These are phyloP conservation scores for Ustilago sp. DNA, from an alignment of 1,284 basidiomycete species.

Conservation along the genomic window DNA sequence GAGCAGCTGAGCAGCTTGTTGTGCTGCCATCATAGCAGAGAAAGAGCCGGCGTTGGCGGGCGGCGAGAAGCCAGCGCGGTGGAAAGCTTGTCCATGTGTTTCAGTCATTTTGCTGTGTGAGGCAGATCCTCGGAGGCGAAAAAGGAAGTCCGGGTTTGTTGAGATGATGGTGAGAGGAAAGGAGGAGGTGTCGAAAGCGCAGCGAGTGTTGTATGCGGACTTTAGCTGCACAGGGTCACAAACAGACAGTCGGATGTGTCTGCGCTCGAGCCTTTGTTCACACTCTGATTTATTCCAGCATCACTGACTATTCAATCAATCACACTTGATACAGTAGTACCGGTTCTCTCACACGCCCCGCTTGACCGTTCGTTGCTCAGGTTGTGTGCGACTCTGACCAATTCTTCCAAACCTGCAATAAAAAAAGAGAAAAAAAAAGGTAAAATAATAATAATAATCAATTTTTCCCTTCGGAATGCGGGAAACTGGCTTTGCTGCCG, in stretches of 20 bases:
- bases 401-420: constrained; percentile 11
- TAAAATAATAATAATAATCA: background rate
- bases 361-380: background rate
- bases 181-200: constrained; percentile 1
- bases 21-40: constrained; percentile 62
- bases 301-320: background rate
- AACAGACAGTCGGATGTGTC: background rate
- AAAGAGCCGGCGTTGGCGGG: constrained; percentile 57
- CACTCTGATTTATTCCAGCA: background rate
- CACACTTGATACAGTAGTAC: background rate
- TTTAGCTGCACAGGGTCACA: background rate
- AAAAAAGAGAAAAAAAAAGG: background rate
- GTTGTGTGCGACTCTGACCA: constrained; percentile 2
- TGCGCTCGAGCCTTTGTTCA: constrained; percentile 26
- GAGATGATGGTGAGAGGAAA: constrained; percentile 6
- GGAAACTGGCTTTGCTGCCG: background rate
- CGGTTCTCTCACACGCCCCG: constrained; percentile 6
- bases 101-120: constrained; percentile 27
- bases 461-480: background rate
- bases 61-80: constrained; percentile 63
- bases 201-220: background rate
- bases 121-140: background rate
- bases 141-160: constrained; percentile 11
- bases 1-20: constrained; percentile 44
- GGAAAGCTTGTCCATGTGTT: constrained; percentile 60